A percentile compares a stretch with the other conserved stretches of the same genome.
Conservation (phyloP, 2,329 filamentous ascomycete genomes). For the Ophiosphaerella korrae region DNA sequence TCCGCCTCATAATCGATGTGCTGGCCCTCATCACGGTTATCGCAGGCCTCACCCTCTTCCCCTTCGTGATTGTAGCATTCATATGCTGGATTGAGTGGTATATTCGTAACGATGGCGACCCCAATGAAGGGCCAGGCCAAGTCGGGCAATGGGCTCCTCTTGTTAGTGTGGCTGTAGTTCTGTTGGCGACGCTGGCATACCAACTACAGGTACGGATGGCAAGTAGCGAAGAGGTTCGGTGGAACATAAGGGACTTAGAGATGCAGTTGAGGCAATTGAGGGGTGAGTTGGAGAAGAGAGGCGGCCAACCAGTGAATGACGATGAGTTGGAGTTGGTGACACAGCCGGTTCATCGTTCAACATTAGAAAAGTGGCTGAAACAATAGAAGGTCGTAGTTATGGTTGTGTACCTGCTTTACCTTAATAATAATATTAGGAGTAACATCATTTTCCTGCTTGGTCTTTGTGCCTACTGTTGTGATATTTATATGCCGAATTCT, state of each 20-base stretch:
- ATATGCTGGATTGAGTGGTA: constrained; percentile 20
- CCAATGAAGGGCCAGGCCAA: constrained; percentile 12
- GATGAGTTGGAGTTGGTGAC: no score
- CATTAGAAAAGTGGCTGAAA: no score
- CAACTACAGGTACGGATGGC: constrained; percentile 1
- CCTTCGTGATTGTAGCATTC: constrained; percentile 10
- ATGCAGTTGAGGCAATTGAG: background rate
- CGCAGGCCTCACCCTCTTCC: constrained; percentile 7
- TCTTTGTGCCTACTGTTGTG: no score
- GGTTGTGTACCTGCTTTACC: no score
- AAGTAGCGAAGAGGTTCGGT: background rate
- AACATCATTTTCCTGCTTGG: no score
- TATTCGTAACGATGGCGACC: constrained; percentile 15
- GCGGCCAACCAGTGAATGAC: background rate
- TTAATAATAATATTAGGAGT: no score
- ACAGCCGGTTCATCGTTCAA: no score
- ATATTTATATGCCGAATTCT: no score
- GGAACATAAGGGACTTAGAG: background rate
- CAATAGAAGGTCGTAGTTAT: no score
- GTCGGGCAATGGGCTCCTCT: constrained; percentile 13
- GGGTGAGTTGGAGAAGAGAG: background rate
- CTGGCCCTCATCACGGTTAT: constrained; percentile 5
- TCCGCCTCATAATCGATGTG: background rate
- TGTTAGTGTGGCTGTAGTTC: constrained; percentile 5
- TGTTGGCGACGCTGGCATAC: constrained; percentile 7